Percentiles rank a stretch among this genome's conserved stretches.
These are phyloP conservation scores for Mayamaea pseudoterrestris DNA, from an alignment of 108 stramenopile species.

Conservation along the genomic window DNA sequence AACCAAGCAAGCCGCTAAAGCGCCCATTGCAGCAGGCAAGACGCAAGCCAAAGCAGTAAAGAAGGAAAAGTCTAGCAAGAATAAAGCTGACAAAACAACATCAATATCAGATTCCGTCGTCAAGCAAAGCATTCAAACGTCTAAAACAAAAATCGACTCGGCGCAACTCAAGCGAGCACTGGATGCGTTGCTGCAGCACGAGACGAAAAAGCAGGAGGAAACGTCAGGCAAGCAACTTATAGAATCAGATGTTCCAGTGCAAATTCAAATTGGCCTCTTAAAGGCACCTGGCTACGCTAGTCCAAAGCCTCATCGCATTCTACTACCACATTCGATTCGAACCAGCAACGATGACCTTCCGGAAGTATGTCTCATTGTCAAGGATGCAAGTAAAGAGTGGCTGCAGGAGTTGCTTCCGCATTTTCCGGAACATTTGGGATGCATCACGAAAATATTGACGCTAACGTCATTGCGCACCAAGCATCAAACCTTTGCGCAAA, in stretches of 20 bases:
- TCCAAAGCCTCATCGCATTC: constrained; percentile 53
- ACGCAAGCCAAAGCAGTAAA: background rate
- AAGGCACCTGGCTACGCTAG: constrained; percentile 42
- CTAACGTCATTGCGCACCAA: constrained; percentile 72
- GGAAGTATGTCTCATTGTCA: constrained; percentile 86
- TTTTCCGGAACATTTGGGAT: constrained; percentile 60
- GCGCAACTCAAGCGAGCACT: constrained; percentile 40
- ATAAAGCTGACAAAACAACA: background rate
- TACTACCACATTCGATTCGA: constrained; percentile 65
- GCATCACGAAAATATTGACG: constrained; percentile 76
- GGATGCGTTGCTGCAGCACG: constrained; percentile 65
- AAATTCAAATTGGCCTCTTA: constrained; percentile 62
- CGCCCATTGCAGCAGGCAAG: background rate
- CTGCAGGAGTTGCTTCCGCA: constrained; percentile 65
- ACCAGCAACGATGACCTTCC: constrained; percentile 35
- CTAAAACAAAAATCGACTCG: constrained; percentile 21
- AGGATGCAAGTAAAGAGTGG: constrained; percentile 79
- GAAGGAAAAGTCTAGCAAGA: background rate
- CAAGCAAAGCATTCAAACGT: constrained; percentile 1
- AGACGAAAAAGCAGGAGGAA: constrained; percentile 24
- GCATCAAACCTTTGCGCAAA: constrained; percentile 64
- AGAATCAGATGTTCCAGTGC: constrained; percentile 42
- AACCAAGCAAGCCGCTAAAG: background rate
- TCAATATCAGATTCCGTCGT: background rate
- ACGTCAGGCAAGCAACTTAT: constrained; percentile 27